Conservation (phyloP, 2,329 filamentous ascomycete species). For the Fusarium aywerte region DNA sequence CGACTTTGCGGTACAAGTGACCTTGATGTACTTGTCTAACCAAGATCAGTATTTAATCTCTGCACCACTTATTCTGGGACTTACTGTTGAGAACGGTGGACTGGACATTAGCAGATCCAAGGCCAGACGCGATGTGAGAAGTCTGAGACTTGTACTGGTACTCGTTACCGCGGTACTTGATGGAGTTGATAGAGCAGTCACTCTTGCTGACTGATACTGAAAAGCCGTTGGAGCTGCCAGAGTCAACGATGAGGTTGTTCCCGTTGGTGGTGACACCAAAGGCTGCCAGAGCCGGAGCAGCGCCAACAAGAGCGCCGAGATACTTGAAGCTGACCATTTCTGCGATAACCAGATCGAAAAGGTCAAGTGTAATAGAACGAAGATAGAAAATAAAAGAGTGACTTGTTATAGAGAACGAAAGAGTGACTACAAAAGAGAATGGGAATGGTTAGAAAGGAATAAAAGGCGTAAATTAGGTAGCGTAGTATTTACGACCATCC, state of each 20-base stretch:
- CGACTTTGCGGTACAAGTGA: slow-evolving; percentile 69
- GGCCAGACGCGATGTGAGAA: slow-evolving; percentile 56
- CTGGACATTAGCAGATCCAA: slow-evolving; percentile 63
- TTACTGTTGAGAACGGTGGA: slow-evolving; percentile 52
- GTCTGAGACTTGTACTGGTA: slow-evolving; percentile 61
- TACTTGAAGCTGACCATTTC: slow-evolving; percentile 42
- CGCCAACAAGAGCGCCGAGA: slow-evolving; percentile 45
- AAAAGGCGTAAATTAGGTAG: background rate
- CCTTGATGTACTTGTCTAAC: slow-evolving; percentile 63
- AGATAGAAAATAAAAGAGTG: background rate
- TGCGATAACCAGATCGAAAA: slow-evolving; percentile 29
- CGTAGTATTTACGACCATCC: background rate
- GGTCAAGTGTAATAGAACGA: background rate
- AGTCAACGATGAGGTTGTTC: slow-evolving; percentile 60
- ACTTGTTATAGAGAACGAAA: background rate
- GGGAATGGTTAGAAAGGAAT: background rate
- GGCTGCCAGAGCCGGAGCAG: slow-evolving; percentile 51
- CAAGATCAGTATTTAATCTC: background rate
- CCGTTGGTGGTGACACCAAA: slow-evolving; percentile 56
- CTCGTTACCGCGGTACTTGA: slow-evolving; percentile 68
- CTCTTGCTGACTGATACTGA: slow-evolving; percentile 62
- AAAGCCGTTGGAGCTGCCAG: slow-evolving; percentile 60
- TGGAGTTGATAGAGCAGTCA: slow-evolving; percentile 72
- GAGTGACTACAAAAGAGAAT: background rate
- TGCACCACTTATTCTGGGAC: background rate